These are phyloP conservation scores for Pestalotiopsis sp. DNA, from an alignment of 2,329 filamentous ascomycete genomes.

Conservation along the genomic window DNA sequence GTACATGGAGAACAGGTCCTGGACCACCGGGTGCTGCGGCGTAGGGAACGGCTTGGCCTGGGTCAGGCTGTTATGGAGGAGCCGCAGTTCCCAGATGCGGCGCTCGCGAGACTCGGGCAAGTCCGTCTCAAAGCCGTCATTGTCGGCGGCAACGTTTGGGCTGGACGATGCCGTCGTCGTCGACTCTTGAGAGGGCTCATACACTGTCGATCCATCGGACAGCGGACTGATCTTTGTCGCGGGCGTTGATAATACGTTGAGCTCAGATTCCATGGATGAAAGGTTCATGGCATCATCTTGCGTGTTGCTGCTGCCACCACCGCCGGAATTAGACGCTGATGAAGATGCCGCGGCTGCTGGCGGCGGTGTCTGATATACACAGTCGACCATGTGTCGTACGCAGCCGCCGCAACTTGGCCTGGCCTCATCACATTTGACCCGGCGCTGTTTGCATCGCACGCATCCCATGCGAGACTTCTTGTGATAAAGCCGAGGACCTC, in stretches of 20 bases:
- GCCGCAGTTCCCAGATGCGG: slow-evolving; percentile 39
- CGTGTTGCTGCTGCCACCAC: slow-evolving; percentile 5
- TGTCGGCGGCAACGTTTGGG: not conserved
- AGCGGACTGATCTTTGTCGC: slow-evolving; percentile 11
- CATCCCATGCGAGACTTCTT: slow-evolving; percentile 36
- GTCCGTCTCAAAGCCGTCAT: slow-evolving; percentile 28
- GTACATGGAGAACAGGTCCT: slow-evolving; percentile 34
- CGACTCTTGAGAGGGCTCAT: not conserved
- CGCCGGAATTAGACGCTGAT: not conserved
- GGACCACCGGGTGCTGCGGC: slow-evolving; percentile 20
- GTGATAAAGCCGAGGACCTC: slow-evolving; percentile 35
- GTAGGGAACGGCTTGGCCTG: slow-evolving; percentile 31
- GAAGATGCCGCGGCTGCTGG: slow-evolving; percentile 10
- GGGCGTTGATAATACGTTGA: not conserved
- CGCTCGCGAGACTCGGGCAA: slow-evolving; percentile 38
- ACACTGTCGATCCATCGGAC: slow-evolving; percentile 17
- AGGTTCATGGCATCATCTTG: slow-evolving; percentile 1
- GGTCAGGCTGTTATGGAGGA: slow-evolving; percentile 39
- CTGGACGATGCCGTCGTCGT: not conserved
- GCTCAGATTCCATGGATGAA: not conserved
- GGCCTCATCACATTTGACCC: slow-evolving; percentile 31
- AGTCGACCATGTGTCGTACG: slow-evolving; percentile 33
- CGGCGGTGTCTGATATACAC: slow-evolving; percentile 28
- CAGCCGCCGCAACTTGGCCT: slow-evolving; percentile 33
- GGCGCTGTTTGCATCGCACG: slow-evolving; percentile 16